Conservation (phyloP, 2,329 filamentous ascomycete species). For the Westerdykella ornata region DNA sequence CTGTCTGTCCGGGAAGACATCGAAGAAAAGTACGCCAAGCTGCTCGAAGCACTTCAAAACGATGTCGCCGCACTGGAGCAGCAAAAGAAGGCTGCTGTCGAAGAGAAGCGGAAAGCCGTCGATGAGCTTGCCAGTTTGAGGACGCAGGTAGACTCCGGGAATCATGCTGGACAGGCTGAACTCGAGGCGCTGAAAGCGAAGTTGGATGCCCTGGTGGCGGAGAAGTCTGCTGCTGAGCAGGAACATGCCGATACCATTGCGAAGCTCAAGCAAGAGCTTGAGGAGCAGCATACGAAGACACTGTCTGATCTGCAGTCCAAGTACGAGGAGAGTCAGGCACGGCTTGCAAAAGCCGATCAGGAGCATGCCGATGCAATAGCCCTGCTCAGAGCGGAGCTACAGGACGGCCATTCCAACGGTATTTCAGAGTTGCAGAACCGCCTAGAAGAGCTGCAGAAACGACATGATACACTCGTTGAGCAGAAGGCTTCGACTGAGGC, state of each 20-base stretch:
- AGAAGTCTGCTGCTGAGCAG: constrained; percentile 23
- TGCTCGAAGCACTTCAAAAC: constrained; percentile 26
- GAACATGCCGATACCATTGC: constrained; percentile 25
- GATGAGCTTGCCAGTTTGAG: constrained; percentile 21
- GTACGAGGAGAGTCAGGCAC: constrained; percentile 17
- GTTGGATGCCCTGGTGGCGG: constrained; percentile 22
- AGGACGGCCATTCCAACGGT: constrained; percentile 25
- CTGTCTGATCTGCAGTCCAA: constrained; percentile 22
- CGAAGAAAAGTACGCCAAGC: constrained; percentile 24
- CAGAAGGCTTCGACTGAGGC: constrained; percentile 25
- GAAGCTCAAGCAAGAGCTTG: constrained; percentile 21
- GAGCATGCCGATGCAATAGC: constrained; percentile 29
- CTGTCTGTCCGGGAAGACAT: constrained; percentile 22
- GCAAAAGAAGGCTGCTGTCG: constrained; percentile 19
- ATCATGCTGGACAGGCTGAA: constrained; percentile 13
- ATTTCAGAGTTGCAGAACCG: constrained; percentile 18
- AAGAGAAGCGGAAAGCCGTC: constrained; percentile 20
- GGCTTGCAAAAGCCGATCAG: constrained; percentile 20
- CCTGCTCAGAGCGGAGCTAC: constrained; percentile 24
- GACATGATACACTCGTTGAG: constrained; percentile 22
- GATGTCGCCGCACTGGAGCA: constrained; percentile 22
- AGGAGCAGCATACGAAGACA: constrained; percentile 21
- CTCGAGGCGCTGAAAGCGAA: constrained; percentile 18
- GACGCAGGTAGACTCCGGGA: constrained; percentile 14
- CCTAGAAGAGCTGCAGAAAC: constrained; percentile 23